These are phyloP conservation scores for Didymella arachidicola DNA, from an alignment of 2,329 filamentous ascomycete genomes.

Conservation along the genomic window DNA sequence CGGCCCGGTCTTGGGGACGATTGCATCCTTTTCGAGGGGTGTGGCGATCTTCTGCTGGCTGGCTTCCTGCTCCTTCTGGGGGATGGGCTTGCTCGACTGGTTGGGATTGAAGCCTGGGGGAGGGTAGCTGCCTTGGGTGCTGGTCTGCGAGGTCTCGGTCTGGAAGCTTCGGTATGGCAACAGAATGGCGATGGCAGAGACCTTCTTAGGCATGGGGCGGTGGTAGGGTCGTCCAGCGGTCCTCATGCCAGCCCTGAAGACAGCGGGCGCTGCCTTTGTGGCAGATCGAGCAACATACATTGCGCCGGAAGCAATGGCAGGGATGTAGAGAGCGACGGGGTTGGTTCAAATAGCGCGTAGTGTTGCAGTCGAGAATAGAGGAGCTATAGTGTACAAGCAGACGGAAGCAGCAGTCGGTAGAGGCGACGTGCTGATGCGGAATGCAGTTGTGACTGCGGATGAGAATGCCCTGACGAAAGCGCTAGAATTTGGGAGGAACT, in stretches of 20 bases:
- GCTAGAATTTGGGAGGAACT: slow-evolving; percentile 10
- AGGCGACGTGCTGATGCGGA: slow-evolving; percentile 19
- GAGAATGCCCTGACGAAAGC: slow-evolving; percentile 29
- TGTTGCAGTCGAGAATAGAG: slow-evolving; percentile 12
- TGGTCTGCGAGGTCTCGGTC: slow-evolving; percentile 64
- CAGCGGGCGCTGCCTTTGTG: slow-evolving; percentile 56
- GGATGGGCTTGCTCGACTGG: slow-evolving; percentile 83
- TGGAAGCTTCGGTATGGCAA: slow-evolving; percentile 62
- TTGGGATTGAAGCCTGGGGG: slow-evolving; percentile 93
- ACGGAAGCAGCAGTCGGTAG: slow-evolving; percentile 12
- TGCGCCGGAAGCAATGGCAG: slow-evolving; percentile 37
- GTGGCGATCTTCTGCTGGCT: slow-evolving; percentile 34
- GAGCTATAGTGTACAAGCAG: slow-evolving; percentile 19
- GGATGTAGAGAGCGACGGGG: slow-evolving; percentile 21
- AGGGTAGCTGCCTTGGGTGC: slow-evolving; percentile 65
- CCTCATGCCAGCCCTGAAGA: slow-evolving; percentile 56
- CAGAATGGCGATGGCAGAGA: slow-evolving; percentile 66
- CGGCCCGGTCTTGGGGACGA: slow-evolving; percentile 50
- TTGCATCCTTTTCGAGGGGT: slow-evolving; percentile 41
- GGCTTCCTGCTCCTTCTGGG: slow-evolving; percentile 60
- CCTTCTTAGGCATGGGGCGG: slow-evolving; percentile 57
- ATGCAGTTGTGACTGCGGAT: slow-evolving; percentile 24
- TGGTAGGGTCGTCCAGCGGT: slow-evolving; percentile 50
- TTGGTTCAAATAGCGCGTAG: not conserved
- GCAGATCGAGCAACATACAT: slow-evolving; percentile 58